Base-by-base conservation (phyloP, 1,284 basidiomycete genomes). In the Exobasidium cylindrosporum region DNA sequence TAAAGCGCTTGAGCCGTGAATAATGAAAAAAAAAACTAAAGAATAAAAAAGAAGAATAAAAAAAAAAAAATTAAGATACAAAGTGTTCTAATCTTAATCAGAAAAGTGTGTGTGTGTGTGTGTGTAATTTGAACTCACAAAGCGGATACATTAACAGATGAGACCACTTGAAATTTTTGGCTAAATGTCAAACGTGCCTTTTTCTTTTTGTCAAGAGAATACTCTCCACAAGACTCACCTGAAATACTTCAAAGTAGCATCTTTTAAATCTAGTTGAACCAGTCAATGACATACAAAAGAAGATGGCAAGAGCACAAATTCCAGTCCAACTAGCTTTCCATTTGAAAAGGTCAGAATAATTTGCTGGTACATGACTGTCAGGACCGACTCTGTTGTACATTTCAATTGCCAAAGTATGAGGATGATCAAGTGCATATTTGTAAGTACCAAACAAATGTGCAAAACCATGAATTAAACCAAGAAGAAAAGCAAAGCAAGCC, bases 71-170 rank as follows among this genome's bases (percentile, higher is more conserved):
- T n/a, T n/a, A n/a, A n/a, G n/a, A n/a, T n/a, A n/a, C n/a, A n/a
- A n/a, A n/a, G n/a, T n/a, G n/a, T n/a, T n/a, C n/a, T n/a, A n/a
- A n/a, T n/a, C n/a, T n/a, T n/a, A n/a, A n/a, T n/a, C n/a, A n/a
- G n/a, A n/a, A n/a, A n/a, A n/a, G n/a, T n/a, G n/a, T n/a, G n/a
- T n/a, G n/a, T n/a, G n/a, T n/a, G n/a, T n/a, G n/a, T n/a, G n/a
- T n/a, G n/a, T n/a, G n/a, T n/a, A 40, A 17, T 17, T 40, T 44
- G 29, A 62, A 35, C 43, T 43, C 61, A 29, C 46, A 54, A 10
- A 50, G 29, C 40, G 54, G 56, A 30, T 58, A 62, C 61, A 62
- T 62, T 43, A 62, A 54, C 26, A 62, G 49, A 45, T 62, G 61
- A 4, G 57, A 55, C 3, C 55, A 10, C 47, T 40, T 10, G 17